phyloP scores from a whole-genome alignment of 305 asterid genomes.

The Fraxinus ornus region DNA sequence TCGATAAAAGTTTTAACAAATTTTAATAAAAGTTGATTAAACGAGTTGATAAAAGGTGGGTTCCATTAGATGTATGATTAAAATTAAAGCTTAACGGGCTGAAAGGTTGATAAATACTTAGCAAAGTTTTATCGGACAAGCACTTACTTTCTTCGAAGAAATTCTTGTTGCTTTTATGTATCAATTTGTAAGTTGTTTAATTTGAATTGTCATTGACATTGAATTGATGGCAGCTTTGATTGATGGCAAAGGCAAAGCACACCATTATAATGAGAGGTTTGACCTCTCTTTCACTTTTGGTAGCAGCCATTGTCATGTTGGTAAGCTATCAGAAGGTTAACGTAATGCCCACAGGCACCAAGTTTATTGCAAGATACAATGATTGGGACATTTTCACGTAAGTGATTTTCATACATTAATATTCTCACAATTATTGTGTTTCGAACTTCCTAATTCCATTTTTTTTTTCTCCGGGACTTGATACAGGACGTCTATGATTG shows the following conservation, averaged over 20 bases:
- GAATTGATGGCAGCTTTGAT: background rate
- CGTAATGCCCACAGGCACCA: background rate
- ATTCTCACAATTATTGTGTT: background rate
- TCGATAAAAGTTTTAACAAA: background rate
- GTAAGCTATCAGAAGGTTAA: background rate
- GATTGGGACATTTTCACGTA: background rate
- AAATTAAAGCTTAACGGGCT: background rate
- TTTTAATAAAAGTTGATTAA: background rate
- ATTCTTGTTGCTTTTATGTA: background rate
- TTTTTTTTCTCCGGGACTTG: background rate
- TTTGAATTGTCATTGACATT: background rate
- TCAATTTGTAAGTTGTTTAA: background rate
- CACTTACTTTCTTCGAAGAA: background rate
- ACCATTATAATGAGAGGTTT: background rate
- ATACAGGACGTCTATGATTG: background rate
- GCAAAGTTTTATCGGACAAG: background rate
- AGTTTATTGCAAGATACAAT: background rate
- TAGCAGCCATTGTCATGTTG: conserved; percentile 17
- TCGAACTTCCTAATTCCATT: background rate
- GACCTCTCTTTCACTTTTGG: background rate
- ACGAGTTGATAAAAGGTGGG: background rate
- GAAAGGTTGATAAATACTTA: background rate
- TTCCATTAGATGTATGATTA: background rate
- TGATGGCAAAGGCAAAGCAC: conserved; percentile 3
- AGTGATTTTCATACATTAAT: background rate